These are phyloP conservation scores for Aspergillus nomiae DNA, from an alignment of 2,329 filamentous ascomycete species.

Conservation along the genomic window DNA sequence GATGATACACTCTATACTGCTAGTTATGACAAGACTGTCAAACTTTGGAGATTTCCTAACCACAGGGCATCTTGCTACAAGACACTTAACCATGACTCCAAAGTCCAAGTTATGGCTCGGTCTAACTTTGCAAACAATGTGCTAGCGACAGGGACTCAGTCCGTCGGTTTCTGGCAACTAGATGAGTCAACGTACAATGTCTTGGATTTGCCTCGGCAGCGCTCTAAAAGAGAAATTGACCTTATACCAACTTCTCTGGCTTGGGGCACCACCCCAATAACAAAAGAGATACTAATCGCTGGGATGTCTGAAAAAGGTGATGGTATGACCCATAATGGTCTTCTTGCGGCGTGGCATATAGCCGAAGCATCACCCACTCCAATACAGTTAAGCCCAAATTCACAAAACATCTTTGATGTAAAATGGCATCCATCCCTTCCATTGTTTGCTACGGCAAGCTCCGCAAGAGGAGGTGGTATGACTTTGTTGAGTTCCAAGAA, in stretches of 20 bases:
- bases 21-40: constrained; percentile 59
- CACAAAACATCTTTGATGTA: constrained; percentile 60
- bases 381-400: constrained; percentile 48
- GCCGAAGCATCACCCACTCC: constrained; percentile 36
- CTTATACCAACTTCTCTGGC: constrained; percentile 49
- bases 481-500: constrained; percentile 33
- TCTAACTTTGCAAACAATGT: constrained; percentile 38
- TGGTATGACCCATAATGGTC: constrained; percentile 47
- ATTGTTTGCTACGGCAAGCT: constrained; percentile 57
- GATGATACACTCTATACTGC: constrained; percentile 53
- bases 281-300: constrained; percentile 52
- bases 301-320: constrained; percentile 53
- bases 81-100: constrained; percentile 48
- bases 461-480: constrained; percentile 30
- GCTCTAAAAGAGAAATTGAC: constrained; percentile 33
- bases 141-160: constrained; percentile 52
- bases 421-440: constrained; percentile 56
- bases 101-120: constrained; percentile 56
- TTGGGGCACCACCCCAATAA: constrained; percentile 47
- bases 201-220: constrained; percentile 28
- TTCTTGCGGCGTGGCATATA: constrained; percentile 58
- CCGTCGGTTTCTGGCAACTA: constrained; percentile 39
- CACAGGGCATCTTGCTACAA: constrained; percentile 30
- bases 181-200: constrained; percentile 24
- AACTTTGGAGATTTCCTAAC: constrained; percentile 54